These are phyloP conservation scores for Aspergillus pseudoglaucus DNA, from an alignment of 2,329 filamentous ascomycete species.

Conservation along the genomic window DNA sequence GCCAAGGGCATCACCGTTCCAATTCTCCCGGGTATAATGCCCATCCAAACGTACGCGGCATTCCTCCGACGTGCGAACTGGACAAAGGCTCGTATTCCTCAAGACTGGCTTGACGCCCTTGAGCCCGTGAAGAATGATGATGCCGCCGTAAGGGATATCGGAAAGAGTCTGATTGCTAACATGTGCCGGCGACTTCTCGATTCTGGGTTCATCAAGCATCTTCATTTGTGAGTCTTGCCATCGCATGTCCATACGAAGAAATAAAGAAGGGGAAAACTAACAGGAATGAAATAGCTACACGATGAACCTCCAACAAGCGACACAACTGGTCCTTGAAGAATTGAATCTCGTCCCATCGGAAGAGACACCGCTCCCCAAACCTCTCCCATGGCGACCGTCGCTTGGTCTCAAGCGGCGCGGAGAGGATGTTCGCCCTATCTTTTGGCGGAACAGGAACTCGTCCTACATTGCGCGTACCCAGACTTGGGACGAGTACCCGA, in stretches of 20 bases:
- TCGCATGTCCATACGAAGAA: neutral
- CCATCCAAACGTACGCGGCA: conserved; percentile 89
- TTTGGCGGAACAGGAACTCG: conserved; percentile 96
- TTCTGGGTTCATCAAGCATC: conserved; percentile 70
- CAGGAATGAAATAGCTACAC: conserved; percentile 59
- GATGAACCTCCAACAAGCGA: conserved; percentile 95
- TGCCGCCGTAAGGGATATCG: conserved; percentile 80
- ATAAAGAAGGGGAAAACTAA: neutral
- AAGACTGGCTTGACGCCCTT: conserved; percentile 70
- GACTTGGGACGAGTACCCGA: conserved; percentile 98
- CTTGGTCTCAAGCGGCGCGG: conserved; percentile 80
- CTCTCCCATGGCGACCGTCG: conserved; percentile 94
- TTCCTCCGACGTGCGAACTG: conserved; percentile 87
- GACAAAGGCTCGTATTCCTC: conserved; percentile 78
- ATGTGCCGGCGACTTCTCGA: conserved; percentile 83
- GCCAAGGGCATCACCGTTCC: conserved; percentile 76
- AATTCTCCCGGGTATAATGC: conserved; percentile 84
- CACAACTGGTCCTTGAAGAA: conserved; percentile 88
- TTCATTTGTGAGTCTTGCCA: conserved; percentile 65
- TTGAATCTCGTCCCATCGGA: conserved; percentile 72
- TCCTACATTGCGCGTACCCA: conserved; percentile 93
- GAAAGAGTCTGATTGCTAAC: conserved; percentile 77
- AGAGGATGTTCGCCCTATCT: conserved; percentile 95
- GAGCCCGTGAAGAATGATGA: conserved; percentile 98
- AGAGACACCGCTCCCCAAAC: conserved; percentile 72